Conservation (phyloP, 2,329 filamentous ascomycete species). For the Drechslerella coelobrocha region DNA sequence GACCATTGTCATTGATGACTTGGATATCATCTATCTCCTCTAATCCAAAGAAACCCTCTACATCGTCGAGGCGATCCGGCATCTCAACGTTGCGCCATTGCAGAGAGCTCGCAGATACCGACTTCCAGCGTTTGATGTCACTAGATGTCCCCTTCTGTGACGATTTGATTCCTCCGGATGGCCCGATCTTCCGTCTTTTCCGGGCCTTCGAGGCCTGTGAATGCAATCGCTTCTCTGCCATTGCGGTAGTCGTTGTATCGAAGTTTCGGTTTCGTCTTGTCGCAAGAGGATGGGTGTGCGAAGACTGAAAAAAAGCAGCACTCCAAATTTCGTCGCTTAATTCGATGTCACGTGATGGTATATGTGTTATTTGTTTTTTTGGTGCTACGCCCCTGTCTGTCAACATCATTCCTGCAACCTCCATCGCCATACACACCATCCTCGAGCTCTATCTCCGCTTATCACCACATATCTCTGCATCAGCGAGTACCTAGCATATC, state of each 20-base stretch:
- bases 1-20: constrained; percentile 71
- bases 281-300: not conserved
- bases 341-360: constrained; percentile 34
- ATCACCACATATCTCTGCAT: too few relatives aligned
- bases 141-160: not conserved
- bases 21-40: constrained; percentile 93
- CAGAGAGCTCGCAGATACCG: constrained; percentile 62
- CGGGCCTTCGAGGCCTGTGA: constrained; percentile 35
- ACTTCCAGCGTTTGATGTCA: constrained; percentile 49
- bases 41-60: constrained; percentile 90
- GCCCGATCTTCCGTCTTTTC: constrained; percentile 31
- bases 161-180: constrained; percentile 7
- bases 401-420: constrained; percentile 1
- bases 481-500: too few relatives aligned
- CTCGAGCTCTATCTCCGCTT: too few relatives aligned
- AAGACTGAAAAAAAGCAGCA: not conserved
- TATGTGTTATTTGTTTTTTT: constrained; percentile 2
- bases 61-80: constrained; percentile 81
- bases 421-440: not conserved
- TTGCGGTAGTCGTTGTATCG: constrained; percentile 1
- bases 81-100: constrained; percentile 70
- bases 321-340: constrained; percentile 30
- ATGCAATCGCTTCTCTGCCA: constrained; percentile 44
- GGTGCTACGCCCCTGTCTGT: not conserved
- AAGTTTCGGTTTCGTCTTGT: not conserved